Conservation (phyloP, 352 stramenopile species). For the Phytopythium vexans region DNA sequence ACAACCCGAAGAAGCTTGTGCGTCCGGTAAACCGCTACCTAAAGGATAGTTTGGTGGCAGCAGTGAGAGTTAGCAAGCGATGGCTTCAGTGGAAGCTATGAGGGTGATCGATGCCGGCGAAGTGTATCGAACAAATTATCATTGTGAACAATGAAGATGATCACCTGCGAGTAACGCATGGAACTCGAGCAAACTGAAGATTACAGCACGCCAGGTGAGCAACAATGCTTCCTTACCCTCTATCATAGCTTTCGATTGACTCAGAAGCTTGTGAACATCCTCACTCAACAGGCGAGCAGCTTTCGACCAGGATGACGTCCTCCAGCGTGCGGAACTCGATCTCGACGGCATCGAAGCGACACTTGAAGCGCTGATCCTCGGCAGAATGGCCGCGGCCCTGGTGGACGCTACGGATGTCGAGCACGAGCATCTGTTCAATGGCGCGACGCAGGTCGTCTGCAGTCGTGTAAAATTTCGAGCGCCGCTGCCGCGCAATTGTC, state of each 20-base stretch:
- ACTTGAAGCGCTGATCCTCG: conserved; percentile 59
- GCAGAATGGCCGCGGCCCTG: conserved; percentile 62
- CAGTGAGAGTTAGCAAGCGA: too few species aligned
- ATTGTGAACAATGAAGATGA: too few species aligned
- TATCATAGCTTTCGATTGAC: neutral
- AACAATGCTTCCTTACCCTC: too few species aligned
- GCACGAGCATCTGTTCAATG: conserved; percentile 78
- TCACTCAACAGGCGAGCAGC: conserved; percentile 18
- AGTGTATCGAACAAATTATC: too few species aligned
- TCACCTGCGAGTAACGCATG: neutral
- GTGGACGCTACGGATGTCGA: conserved; percentile 83
- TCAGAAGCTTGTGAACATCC: too few species aligned
- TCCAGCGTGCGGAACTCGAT: conserved; percentile 77
- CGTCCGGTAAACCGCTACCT: too few species aligned
- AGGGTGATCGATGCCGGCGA: too few species aligned
- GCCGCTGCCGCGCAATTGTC: conserved; percentile 33
- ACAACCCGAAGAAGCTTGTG: too few species aligned
- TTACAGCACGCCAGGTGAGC: neutral
- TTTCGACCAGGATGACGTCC: conserved; percentile 58
- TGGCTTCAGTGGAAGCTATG: too few species aligned
- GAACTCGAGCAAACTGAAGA: neutral
- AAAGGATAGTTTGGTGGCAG: too few species aligned
- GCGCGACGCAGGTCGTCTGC: conserved; percentile 45
- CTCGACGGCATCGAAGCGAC: conserved; percentile 69
- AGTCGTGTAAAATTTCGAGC: conserved; percentile 65